phyloP scores from a whole-genome alignment of 805 yeast species.

The Geotrichum ghanense region DNA sequence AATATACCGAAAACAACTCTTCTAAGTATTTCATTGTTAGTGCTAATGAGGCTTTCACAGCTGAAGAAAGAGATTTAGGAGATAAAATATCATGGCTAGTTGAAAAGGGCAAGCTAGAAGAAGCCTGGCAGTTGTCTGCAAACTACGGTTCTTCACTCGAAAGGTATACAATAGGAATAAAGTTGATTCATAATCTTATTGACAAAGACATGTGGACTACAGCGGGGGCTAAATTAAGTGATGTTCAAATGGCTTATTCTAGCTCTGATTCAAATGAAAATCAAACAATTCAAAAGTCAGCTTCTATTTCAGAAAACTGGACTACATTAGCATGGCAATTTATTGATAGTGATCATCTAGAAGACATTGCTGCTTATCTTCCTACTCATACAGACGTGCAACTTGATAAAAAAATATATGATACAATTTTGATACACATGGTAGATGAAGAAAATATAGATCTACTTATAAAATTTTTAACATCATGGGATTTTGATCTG shows the following conservation, averaged over 20 bases:
- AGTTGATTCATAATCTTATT: slow-evolving; percentile 31
- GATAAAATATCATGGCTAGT: slow-evolving; percentile 71
- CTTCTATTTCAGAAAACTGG: slow-evolving; percentile 38
- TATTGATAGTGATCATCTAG: slow-evolving; percentile 35
- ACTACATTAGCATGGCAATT: slow-evolving; percentile 46
- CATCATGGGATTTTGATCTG: slow-evolving; percentile 46
- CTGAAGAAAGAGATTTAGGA: slow-evolving; percentile 50
- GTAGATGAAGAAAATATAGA: slow-evolving; percentile 25
- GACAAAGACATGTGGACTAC: slow-evolving; percentile 38
- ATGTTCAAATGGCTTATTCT: slow-evolving; percentile 2
- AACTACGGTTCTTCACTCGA: slow-evolving; percentile 39
- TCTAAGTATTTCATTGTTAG: slow-evolving; percentile 54
- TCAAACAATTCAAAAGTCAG: too few species aligned
- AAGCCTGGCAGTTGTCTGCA: slow-evolving; percentile 73
- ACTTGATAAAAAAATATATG: slow-evolving; percentile 31
- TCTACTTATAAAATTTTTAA: slow-evolving; percentile 33
- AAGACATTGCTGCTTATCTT: slow-evolving; percentile 37
- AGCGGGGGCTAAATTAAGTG: slow-evolving; percentile 30
- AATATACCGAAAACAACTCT: slow-evolving; percentile 12
- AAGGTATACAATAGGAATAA: slow-evolving; percentile 49
- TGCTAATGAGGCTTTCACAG: slow-evolving; percentile 74
- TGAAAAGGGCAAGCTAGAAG: slow-evolving; percentile 38
- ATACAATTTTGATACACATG: slow-evolving; percentile 37
- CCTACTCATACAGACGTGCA: slow-evolving; percentile 38
- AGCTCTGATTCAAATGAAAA: too few species aligned